Percentiles rank a stretch among this genome's conserved stretches.
These are phyloP conservation scores for Arthrobotrys entomopaga DNA, from an alignment of 2,329 filamentous ascomycete genomes.

Conservation along the genomic window DNA sequence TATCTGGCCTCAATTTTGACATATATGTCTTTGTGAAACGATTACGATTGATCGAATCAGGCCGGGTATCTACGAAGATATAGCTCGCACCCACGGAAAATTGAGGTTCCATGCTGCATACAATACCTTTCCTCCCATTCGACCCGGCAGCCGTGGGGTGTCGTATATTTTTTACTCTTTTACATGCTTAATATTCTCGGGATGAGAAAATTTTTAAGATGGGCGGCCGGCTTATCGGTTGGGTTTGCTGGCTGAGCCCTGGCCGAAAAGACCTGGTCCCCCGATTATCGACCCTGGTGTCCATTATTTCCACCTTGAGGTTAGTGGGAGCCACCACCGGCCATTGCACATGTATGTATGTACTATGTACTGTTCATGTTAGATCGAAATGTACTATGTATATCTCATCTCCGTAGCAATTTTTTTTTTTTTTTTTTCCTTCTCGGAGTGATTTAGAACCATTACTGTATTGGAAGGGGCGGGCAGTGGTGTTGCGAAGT, in stretches of 20 bases:
- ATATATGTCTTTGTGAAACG: background rate
- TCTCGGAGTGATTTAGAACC: constrained; percentile 6
- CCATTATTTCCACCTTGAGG: constrained; percentile 36
- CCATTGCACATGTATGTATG: constrained; percentile 33
- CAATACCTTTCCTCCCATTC: too few relatives aligned
- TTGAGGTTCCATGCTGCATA: constrained; percentile 24
- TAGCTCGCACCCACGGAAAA: constrained; percentile 47
- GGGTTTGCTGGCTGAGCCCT: constrained; percentile 23
- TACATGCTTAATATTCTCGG: too few relatives aligned
- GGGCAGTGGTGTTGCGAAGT: constrained; percentile 21
- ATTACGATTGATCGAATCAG: background rate
- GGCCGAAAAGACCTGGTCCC: constrained; percentile 14
- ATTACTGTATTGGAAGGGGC: background rate
- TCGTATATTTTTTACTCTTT: constrained; percentile 11
- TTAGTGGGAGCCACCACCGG: constrained; percentile 14
- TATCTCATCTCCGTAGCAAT: constrained; percentile 18
- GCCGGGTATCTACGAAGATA: constrained; percentile 32
- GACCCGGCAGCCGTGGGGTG: constrained; percentile 50
- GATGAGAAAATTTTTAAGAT: constrained; percentile 53
- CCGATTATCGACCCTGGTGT: constrained; percentile 35
- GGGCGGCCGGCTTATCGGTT: constrained; percentile 33
- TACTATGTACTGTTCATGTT: too few relatives aligned
- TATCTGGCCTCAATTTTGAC: background rate
- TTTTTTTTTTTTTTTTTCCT: constrained; percentile 19
- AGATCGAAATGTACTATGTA: too few relatives aligned